A percentile compares a stretch with the other conserved stretches of the same genome.
These are phyloP conservation scores for Sclerotinia nivalis DNA, from an alignment of 2,329 filamentous ascomycete species.

Conservation along the genomic window DNA sequence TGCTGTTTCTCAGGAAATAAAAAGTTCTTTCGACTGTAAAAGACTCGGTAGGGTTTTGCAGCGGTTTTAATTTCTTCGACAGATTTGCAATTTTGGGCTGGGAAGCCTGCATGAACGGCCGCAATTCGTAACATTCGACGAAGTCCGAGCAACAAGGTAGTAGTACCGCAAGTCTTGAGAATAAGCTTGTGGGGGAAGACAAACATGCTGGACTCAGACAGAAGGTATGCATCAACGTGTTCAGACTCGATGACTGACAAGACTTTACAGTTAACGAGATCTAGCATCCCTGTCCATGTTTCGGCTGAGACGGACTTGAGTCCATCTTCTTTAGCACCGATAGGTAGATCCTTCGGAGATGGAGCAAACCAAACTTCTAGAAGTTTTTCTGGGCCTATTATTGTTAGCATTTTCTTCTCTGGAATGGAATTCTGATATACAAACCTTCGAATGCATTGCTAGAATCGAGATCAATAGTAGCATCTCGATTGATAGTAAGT, in stretches of 20 bases:
- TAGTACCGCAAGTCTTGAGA: constrained; percentile 97
- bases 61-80: constrained; percentile 69
- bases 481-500: constrained; percentile 95
- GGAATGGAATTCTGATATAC: constrained; percentile 27
- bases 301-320: constrained; percentile 83
- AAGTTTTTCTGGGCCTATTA: constrained; percentile 85
- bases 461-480: constrained; percentile 88
- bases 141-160: constrained; percentile 85
- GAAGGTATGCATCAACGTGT: constrained; percentile 90
- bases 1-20: constrained; percentile 92
- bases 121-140: constrained; percentile 92
- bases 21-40: constrained; percentile 99
- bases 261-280: constrained; percentile 98
- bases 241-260: constrained; percentile 92
- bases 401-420: constrained; percentile 33
- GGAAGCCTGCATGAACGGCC: constrained; percentile 83
- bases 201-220: constrained; percentile 99
- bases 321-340: constrained; percentile 69
- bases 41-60: constrained; percentile 90
- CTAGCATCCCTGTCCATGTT: constrained; percentile 94
- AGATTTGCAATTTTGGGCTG: constrained; percentile 69
- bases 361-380: constrained; percentile 98
- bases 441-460: constrained; percentile 92
- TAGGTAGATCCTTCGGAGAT: constrained; percentile 70
- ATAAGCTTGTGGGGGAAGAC: constrained; percentile 99